phyloP scores from a whole-genome alignment of 1,284 basidiomycete genomes.

The Trichosporon sp. region DNA sequence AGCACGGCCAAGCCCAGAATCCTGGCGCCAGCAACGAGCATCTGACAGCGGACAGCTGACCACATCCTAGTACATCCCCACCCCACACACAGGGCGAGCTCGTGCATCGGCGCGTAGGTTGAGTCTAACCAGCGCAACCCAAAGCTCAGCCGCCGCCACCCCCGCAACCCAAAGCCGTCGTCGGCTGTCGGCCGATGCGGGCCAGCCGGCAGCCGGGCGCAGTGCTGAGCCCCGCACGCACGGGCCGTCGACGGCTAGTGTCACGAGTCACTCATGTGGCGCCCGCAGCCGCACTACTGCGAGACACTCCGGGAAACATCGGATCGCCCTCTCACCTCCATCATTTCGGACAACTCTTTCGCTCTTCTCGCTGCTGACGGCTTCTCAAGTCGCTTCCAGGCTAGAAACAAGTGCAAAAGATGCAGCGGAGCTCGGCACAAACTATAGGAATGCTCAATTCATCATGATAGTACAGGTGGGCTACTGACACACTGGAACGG shows the following conservation, averaged over 20 bases:
- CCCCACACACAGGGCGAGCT: background rate
- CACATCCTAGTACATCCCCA: background rate
- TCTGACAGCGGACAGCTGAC: background rate
- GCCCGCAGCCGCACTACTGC: background rate
- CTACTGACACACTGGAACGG: background rate
- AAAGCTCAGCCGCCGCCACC: background rate
- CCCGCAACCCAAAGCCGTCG: background rate
- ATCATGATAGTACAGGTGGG: background rate
- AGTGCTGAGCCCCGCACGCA: background rate
- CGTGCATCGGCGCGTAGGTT: background rate
- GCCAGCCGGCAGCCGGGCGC: background rate
- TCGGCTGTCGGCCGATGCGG: background rate
- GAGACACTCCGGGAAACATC: background rate
- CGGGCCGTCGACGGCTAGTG: background rate
- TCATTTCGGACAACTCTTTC: background rate
- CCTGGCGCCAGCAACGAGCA: too few relatives aligned
- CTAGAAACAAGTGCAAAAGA: background rate
- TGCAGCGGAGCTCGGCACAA: background rate
- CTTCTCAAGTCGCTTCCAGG: too few relatives aligned
- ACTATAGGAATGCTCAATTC: background rate
- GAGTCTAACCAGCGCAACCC: background rate
- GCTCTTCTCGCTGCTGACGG: background rate
- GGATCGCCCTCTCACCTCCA: background rate
- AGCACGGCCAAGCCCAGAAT: background rate
- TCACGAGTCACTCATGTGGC: background rate